phyloP scores from a whole-genome alignment of 2,329 filamentous ascomycete species.

The Microsporum canis region DNA sequence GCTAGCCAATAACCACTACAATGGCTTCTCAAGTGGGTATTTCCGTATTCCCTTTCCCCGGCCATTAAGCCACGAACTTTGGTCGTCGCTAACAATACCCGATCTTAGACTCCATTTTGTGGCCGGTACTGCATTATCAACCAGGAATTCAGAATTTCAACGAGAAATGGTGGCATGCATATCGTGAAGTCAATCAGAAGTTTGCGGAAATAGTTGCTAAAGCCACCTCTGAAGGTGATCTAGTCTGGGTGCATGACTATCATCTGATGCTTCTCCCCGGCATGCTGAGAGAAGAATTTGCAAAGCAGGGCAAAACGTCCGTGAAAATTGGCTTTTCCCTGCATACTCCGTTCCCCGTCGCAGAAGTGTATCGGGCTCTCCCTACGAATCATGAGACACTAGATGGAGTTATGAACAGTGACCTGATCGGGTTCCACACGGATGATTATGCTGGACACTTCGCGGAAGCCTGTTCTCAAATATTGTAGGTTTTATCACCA shows the following conservation, averaged over 20 bases:
- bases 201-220: conserved; percentile 83
- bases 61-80: too few species aligned
- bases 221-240: conserved; percentile 81
- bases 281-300: conserved; percentile 69
- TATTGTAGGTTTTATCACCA: conserved; percentile 46
- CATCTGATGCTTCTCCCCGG: conserved; percentile 82
- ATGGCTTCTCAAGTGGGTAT: conserved; percentile 77
- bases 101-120: conserved; percentile 70
- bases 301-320: conserved; percentile 58
- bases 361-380: conserved; percentile 84
- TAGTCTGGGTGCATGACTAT: conserved; percentile 89
- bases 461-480: conserved; percentile 79
- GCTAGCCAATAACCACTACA: conserved; percentile 84
- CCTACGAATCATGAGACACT: conserved; percentile 80
- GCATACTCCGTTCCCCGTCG: conserved; percentile 88
- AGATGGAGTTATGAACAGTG: conserved; percentile 77
- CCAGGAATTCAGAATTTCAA: conserved; percentile 89
- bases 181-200: conserved; percentile 81
- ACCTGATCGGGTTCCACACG: conserved; percentile 90
- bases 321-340: conserved; percentile 85
- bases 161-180: conserved; percentile 84
- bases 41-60: neutral
- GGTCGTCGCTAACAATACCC: too few species aligned
- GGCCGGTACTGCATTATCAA: conserved; percentile 95
- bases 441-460: conserved; percentile 94